Evolutionary conservation across 768 basidiomycete genomes (phyloP), one percentile per base, ranked within the genome.

Genomic region (Rhodotorula taiwanensis): DNA sequence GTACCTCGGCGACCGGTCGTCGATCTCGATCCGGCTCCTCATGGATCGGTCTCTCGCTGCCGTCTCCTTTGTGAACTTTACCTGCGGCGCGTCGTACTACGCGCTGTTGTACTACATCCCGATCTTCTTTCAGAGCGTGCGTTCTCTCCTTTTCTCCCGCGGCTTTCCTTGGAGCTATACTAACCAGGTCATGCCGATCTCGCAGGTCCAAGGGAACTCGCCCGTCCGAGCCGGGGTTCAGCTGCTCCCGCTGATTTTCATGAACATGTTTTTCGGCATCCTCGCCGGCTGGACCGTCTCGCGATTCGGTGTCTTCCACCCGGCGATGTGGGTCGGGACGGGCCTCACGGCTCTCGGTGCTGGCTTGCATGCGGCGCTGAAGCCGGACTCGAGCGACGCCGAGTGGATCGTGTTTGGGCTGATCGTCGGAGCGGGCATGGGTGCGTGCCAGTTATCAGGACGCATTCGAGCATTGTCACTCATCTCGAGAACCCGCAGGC

Each of bases 1-100:
- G 14, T 61, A 36, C 44, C 54, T 69, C 31, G 60, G 60, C 31
- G 67, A 69, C 15, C 31, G 52, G 20, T 57, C 59, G 16, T 60
- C 62, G 16, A 64, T 69, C 25, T 53, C 50, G 23, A 62, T 61
- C 20, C 58, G 67, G 6, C 31, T 68, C 21, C 58, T 69, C 27
- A 23, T 39, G 16, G 28, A 60, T 11, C 34, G 59, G 5, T 33
- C 30, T 8, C 28, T 68, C 1, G 62, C 59, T 0, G 10, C 33
- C 2, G 16, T 34, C 1, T 18, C 41, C 4, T 20, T 65, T 18
- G 54, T 36, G 54, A 61, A 58, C 57, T 60, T 50, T 20, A 45
- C 59, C 1, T 58, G 57, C 49, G 67, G 67, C 25, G 56, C 60
- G 7, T 33, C 47, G 13, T 69, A 55, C 52, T 69, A 33, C 18